Evolutionary conservation across 2,329 filamentous ascomycete genomes (phyloP), one percentile per base, ranked within the genome.

Genomic region (Colletotrichum chlorophyti): DNA sequence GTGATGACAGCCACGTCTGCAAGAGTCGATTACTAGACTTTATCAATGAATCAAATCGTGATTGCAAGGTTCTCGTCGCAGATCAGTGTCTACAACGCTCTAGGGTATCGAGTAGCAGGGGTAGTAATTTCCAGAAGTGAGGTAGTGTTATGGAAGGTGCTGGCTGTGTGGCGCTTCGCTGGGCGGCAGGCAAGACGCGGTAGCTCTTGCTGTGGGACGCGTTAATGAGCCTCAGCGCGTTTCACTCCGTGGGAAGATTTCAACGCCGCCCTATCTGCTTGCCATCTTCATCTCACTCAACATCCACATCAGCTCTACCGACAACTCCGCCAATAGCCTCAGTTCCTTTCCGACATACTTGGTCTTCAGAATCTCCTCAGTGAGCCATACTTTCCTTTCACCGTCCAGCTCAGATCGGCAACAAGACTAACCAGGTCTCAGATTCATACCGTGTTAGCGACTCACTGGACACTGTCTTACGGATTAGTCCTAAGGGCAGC

Each of bases 151-250:
- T 17, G 12, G 49, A 15, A 37, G 32, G 24, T 32, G 21, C 23
- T n/a, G 11, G 15, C 35, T 21, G 32, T 21, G 41, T 47, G 50
- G 50, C 41, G 38, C 53, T 52, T 41, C 45, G 29, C 32, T 29
- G 24, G 27, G 43, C n/a, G 27, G 3, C 26, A 15, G 27, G 27
- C 38, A 27, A 45, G 26, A 58, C 53, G 53, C 53, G 58, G 40
- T 60, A 32, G 47, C 46, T 51, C 35, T 17, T 21, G 45, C 26
- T n/a, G n/a, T n/a, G 32, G 40, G 54, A 61, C 58, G 58, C 58
- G 58, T 43, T 54, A 48, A 59, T 53, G 47, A 55, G 55, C 51
- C 54, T 27, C 51, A 53, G 49, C 55, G 51, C 51, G 55, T 59
- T 59, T 59, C 51, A 45, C 38, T 59, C 51, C 51, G 37, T 43